Conservation (phyloP, 805 yeast genomes). For the Hanseniaspora nectarophila region DNA sequence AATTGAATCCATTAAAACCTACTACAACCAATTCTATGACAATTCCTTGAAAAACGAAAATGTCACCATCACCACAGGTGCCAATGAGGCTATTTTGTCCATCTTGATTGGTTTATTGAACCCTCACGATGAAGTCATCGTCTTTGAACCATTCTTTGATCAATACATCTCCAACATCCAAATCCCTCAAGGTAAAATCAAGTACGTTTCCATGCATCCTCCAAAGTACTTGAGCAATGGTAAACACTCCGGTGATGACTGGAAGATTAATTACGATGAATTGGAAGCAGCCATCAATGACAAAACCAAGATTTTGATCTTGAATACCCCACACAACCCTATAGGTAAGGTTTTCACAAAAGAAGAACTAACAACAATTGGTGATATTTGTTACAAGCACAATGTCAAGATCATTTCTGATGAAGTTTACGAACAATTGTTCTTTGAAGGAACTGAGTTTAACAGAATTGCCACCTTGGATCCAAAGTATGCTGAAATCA, state of each 20-base stretch:
- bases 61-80: constrained; percentile 83
- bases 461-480: constrained; percentile 74
- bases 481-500: constrained; percentile 66
- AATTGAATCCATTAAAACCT: constrained; percentile 52
- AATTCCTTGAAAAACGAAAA: constrained; percentile 30
- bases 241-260: constrained; percentile 68
- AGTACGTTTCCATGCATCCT: constrained; percentile 73
- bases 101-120: constrained; percentile 74
- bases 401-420: constrained; percentile 77
- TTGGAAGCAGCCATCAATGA: constrained; percentile 57
- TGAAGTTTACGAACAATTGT: constrained; percentile 89
- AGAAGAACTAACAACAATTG: constrained; percentile 63
- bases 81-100: constrained; percentile 87
- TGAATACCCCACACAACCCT: constrained; percentile 95
- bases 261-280: constrained; percentile 74
- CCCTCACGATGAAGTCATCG: constrained; percentile 89
- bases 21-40: constrained; percentile 57
- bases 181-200: constrained; percentile 84
- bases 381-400: constrained; percentile 72
- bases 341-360: constrained; percentile 78
- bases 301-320: constrained; percentile 72
- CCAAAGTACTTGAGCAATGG: constrained; percentile 57
- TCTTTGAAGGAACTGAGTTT: constrained; percentile 46
- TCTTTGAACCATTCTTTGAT: constrained; percentile 93
- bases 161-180: constrained; percentile 92